phyloP scores from a whole-genome alignment of 148 eudicot genomes.

The Rhododendron kiyosumense region DNA sequence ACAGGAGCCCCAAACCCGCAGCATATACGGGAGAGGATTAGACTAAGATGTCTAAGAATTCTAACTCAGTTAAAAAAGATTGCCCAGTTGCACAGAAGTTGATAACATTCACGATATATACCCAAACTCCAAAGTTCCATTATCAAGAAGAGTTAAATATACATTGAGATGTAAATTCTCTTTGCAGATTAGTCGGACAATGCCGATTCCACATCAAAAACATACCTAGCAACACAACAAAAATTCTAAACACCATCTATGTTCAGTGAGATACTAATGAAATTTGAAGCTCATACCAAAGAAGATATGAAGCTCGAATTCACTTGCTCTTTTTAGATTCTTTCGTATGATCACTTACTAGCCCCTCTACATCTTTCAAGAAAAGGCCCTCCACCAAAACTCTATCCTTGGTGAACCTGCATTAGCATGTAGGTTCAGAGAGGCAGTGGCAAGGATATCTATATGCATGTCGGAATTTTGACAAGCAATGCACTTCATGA shows the following conservation, averaged over 20 bases:
- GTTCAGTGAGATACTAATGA: background rate
- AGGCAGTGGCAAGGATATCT: background rate
- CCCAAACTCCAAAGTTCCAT: background rate
- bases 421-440: slow-evolving; percentile 8
- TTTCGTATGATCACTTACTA: slow-evolving; percentile 55
- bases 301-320: slow-evolving; percentile 12
- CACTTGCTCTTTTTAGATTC: slow-evolving; percentile 74
- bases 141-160: background rate
- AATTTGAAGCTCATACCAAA: background rate
- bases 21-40: background rate
- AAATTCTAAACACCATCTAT: background rate
- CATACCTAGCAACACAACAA: background rate
- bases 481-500: background rate
- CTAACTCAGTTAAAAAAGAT: background rate
- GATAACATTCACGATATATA: background rate
- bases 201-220: background rate
- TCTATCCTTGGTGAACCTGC: slow-evolving; percentile 87
- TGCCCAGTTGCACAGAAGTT: background rate
- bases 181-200: background rate
- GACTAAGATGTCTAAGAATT: background rate
- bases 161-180: background rate
- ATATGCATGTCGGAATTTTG: background rate
- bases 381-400: slow-evolving; percentile 87
- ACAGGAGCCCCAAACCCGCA: background rate
- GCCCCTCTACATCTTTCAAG: slow-evolving; percentile 80